phyloP scores from a whole-genome alignment of 306 rosid genomes.

The Oxytropis ochrocephala region DNA sequence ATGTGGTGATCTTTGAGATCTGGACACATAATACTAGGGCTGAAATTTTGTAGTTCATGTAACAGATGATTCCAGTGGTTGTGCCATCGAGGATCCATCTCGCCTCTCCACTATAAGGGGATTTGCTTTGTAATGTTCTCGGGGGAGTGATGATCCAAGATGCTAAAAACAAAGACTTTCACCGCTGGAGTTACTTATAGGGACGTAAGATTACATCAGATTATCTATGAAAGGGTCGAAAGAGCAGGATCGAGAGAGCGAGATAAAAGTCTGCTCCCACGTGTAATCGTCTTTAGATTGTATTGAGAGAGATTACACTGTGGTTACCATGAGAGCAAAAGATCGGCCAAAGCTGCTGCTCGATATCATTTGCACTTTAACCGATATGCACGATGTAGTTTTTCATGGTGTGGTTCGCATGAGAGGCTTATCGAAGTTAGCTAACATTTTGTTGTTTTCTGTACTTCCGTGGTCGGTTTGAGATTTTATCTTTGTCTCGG shows the following conservation, averaged over 20 bases:
- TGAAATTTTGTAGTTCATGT: constrained; percentile 89
- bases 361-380: constrained; percentile 91
- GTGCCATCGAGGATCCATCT: constrained; percentile 58
- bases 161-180: constrained; percentile 65
- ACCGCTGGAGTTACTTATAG: constrained; percentile 64
- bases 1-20: constrained; percentile 78
- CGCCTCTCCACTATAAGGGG: constrained; percentile 63
- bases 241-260: constrained; percentile 40
- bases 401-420: constrained; percentile 84
- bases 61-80: constrained; percentile 60
- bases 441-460: neutral
- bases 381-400: constrained; percentile 92
- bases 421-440: constrained; percentile 80
- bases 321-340: no score
- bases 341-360: constrained; percentile 77
- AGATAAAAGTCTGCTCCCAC: constrained; percentile 52
- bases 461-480: constrained; percentile 68
- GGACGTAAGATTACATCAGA: constrained; percentile 88
- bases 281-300: constrained; percentile 63
- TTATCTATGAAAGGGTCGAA: constrained; percentile 71
- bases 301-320: constrained; percentile 73
- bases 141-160: constrained; percentile 64
- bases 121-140: constrained; percentile 75
- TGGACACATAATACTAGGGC: constrained; percentile 97
- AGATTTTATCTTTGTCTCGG: constrained; percentile 74